These are phyloP conservation scores for Leishmania major DNA, from an alignment of 208 protist species.

Conservation along the genomic window DNA sequence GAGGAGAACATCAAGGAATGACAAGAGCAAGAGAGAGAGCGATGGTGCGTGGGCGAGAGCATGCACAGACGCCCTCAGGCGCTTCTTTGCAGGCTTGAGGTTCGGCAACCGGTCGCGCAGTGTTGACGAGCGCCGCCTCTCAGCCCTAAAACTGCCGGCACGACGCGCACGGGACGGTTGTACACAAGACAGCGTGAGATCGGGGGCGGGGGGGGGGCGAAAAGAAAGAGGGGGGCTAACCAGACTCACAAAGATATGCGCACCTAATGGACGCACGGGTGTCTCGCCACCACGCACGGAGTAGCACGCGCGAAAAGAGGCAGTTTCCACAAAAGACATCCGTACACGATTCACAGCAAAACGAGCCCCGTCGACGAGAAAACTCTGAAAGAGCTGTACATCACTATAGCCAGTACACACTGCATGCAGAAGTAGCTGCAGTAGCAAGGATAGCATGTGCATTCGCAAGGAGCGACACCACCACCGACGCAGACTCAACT, in stretches of 20 bases:
- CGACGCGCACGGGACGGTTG: background rate
- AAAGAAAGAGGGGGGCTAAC: background rate
- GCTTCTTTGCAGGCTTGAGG: background rate
- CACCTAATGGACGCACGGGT: background rate
- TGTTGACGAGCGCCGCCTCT: background rate
- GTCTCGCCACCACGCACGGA: background rate
- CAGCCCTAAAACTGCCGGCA: background rate
- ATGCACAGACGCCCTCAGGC: background rate
- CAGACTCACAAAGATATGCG: background rate
- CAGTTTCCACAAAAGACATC: background rate
- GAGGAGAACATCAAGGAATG: background rate
- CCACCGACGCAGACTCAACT: background rate
- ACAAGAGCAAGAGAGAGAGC: background rate
- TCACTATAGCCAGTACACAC: background rate
- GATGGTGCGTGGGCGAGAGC: background rate
- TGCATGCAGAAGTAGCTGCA: background rate
- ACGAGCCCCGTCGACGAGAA: background rate
- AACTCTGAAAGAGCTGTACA: background rate
- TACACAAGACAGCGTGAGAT: background rate
- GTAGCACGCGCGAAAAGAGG: background rate
- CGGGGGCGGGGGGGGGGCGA: too few species aligned
- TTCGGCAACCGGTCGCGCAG: background rate
- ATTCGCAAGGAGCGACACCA: background rate
- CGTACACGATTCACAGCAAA: background rate
- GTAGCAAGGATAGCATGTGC: background rate